Evolutionary conservation across 345 rosid genomes (phyloP).

Genomic region (Syzygium aqueum): DNA sequence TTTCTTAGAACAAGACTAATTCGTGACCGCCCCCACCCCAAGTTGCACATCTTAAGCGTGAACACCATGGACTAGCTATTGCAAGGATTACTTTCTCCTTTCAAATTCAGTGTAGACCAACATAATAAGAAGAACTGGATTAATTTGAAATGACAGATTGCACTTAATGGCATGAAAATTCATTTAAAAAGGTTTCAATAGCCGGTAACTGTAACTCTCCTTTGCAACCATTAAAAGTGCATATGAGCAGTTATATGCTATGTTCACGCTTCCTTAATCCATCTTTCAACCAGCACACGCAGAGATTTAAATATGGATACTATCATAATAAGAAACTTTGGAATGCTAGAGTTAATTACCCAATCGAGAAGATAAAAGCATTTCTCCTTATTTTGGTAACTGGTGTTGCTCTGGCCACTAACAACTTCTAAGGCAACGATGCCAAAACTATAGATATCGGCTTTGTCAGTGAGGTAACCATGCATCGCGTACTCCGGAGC

Average conservation of each 20-base stretch:
- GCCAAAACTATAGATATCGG: constrained; percentile 26
- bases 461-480: constrained; percentile 21
- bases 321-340: not conserved
- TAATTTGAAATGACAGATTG: not conserved
- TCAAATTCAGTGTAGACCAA: not conserved
- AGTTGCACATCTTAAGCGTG: not conserved
- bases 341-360: not conserved
- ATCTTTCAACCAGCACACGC: not conserved
- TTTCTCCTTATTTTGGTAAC: not conserved
- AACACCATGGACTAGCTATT: not conserved
- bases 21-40: not conserved
- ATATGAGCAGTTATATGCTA: not conserved
- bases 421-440: constrained; percentile 19
- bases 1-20: not conserved
- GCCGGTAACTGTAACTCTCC: not conserved
- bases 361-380: constrained; percentile 16
- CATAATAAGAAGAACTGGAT: not conserved
- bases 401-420: constrained; percentile 12
- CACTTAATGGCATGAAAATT: not conserved
- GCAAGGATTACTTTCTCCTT: not conserved
- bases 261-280: not conserved
- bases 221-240: not conserved
- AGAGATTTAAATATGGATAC: not conserved
- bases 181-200: not conserved
- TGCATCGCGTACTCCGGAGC: constrained; percentile 35